Base-by-base conservation (phyloP, 805 yeast genomes). In the Barnettozyma botsteinii region DNA sequence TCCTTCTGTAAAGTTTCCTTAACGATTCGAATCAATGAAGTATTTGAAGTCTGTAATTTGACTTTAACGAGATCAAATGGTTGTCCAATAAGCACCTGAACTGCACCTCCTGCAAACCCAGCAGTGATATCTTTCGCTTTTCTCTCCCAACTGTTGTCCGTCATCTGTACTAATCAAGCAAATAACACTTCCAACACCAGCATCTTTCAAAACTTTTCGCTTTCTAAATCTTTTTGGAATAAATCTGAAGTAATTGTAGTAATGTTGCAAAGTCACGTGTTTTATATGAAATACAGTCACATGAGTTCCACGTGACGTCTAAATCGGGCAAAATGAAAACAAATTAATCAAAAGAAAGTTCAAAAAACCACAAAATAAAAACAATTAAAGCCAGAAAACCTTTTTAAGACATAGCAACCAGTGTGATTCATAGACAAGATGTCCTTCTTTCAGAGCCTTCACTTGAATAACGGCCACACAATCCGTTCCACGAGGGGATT, bases 41-140 rank as follows among this genome's bases (percentile, higher is more conserved):
- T 86, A 33, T 82, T 75, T 2, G 94, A 88, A 2, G 95, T 83
- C 60, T 91, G 98, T 37, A 91, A 69, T 41, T 98, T 71, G 18
- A 93, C 97, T 64, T 91, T 91, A 35, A 93, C 86, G 13, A 95
- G 83, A 61, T 88, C 97, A 57, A 89, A 89, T 2, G 98, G 97
- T 61, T 93, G 98, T 9, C 98, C 58, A 17, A 84, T 83, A 29
- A 93, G 67, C 6, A 93, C 97, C 64, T 93, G 98, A 9, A 96
- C 95, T 19, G 93, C 79, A 39, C 98, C 98, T 41, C 98, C 98
- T 49, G 83, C 75, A 27, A 96, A 91, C 20, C 98, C 98, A 4
- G 95, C 93, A 36, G 73, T 67, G 7, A 70, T 66, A 46, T 76
- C 81, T 48, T 76, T 76, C 26, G 62, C 65, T 52, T 75, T 76